Evolutionary conservation across 192 early-diverging fungal genomes (phyloP).

Genomic region (Backusella luteola): DNA sequence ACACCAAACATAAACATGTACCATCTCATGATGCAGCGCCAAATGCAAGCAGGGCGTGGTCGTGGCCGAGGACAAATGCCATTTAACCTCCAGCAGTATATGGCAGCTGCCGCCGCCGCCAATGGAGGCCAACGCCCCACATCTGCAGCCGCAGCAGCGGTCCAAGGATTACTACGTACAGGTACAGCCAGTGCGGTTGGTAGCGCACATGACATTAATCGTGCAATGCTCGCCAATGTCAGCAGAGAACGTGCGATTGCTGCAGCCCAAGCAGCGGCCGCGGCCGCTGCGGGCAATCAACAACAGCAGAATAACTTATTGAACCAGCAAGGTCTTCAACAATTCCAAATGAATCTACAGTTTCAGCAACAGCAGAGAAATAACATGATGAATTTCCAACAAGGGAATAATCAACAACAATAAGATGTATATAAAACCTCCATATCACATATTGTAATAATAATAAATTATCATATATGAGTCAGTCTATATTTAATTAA

Average conservation of each 20-base stretch:
- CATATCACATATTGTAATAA: not conserved
- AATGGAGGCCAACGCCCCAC: not conserved
- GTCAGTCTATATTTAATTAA: not conserved
- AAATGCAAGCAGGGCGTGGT: conserved; percentile 17
- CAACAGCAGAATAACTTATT: not conserved
- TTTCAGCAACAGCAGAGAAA: conserved; percentile 26
- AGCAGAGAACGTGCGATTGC: not conserved
- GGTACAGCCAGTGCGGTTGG: not conserved
- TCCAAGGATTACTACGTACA: not conserved
- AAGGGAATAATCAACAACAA: conserved; percentile 13
- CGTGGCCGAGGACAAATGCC: conserved; percentile 23
- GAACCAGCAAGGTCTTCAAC: conserved; percentile 17
- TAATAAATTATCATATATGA: not conserved
- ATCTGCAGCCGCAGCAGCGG: not conserved
- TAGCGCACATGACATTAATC: not conserved
- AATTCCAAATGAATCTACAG: conserved; percentile 29
- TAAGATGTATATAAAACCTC: not conserved
- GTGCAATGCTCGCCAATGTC: not conserved
- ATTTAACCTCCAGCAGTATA: conserved; percentile 16
- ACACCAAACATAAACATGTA: not conserved
- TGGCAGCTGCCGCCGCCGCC: not conserved
- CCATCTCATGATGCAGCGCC: conserved; percentile 13
- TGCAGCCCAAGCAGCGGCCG: conserved; percentile 5
- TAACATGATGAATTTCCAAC: conserved; percentile 1
- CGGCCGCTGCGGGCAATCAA: not conserved